Conservation (phyloP, 371 early-diverging fungal genomes). For the Mortierella sp. region DNA sequence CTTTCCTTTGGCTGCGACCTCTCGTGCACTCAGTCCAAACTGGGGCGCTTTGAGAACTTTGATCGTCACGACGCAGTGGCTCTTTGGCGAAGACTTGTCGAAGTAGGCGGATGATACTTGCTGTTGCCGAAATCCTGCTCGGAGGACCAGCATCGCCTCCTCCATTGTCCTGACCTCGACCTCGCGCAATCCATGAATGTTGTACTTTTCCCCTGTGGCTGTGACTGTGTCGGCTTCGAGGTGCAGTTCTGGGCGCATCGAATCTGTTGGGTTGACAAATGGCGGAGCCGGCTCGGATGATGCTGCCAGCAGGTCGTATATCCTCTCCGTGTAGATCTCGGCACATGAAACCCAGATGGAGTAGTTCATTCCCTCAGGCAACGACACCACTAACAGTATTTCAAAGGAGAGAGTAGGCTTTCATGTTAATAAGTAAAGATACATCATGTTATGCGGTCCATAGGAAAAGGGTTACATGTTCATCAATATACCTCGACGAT, state of each 20-base stretch:
- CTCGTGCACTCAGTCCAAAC: conserved; percentile 62
- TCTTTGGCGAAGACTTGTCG: conserved; percentile 74
- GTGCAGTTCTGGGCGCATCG: conserved; percentile 63
- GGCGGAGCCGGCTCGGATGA: conserved; percentile 18
- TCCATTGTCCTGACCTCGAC: conserved; percentile 70
- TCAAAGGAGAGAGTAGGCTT: too few relatives aligned
- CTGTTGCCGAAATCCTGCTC: conserved; percentile 72
- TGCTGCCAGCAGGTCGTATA: conserved; percentile 82
- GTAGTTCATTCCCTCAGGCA: conserved; percentile 72
- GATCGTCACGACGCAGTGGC: conserved; percentile 82
- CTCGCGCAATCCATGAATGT: conserved; percentile 68
- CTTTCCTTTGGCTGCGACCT: conserved; percentile 62
- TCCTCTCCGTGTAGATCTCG: conserved; percentile 89
- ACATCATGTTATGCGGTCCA: not conserved
- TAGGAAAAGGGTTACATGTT: too few relatives aligned
- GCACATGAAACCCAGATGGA: conserved; percentile 82
- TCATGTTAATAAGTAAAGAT: not conserved
- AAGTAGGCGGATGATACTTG: conserved; percentile 73
- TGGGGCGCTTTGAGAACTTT: conserved; percentile 72
- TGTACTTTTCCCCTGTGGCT: conserved; percentile 70
- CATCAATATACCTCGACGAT: not conserved
- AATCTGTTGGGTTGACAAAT: conserved; percentile 13
- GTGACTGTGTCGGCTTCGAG: conserved; percentile 71
- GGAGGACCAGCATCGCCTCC: conserved; percentile 73
- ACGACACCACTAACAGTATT: conserved; percentile 42